phyloP scores from a whole-genome alignment of 768 basidiomycete genomes.

The Solioccasus polychromus region DNA sequence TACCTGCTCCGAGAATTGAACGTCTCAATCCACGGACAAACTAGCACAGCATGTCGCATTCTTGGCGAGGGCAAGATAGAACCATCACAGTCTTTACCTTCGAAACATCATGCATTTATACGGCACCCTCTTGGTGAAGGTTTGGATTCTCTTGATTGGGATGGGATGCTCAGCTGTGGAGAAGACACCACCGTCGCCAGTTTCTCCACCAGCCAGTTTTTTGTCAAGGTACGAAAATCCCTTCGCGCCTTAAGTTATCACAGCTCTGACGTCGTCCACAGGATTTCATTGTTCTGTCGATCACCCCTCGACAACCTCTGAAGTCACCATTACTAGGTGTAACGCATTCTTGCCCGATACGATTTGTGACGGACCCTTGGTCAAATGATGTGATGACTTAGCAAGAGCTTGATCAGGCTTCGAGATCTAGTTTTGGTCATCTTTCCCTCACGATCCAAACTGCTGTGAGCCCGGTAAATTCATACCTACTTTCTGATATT shows the following conservation, averaged over 20 bases:
- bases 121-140: slow-evolving; percentile 19
- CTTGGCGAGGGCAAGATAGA: slow-evolving; percentile 50
- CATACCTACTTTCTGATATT: background rate
- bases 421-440: background rate
- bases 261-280: slow-evolving; percentile 20
- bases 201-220: slow-evolving; percentile 45
- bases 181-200: slow-evolving; percentile 41
- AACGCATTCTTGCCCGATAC: slow-evolving; percentile 50
- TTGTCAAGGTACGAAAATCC: slow-evolving; percentile 44
- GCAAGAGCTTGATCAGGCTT: too few species aligned
- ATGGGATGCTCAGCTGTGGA: slow-evolving; percentile 45
- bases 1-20: slow-evolving; percentile 51
- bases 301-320: slow-evolving; percentile 42
- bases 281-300: slow-evolving; percentile 56
- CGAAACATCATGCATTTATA: slow-evolving; percentile 3
- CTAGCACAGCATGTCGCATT: slow-evolving; percentile 10
- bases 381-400: slow-evolving; percentile 11
- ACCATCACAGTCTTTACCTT: slow-evolving; percentile 39
- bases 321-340: slow-evolving; percentile 34
- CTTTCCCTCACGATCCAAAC: background rate
- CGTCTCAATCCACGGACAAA: slow-evolving; percentile 30
- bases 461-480: background rate
- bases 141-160: slow-evolving; percentile 56
- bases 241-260: background rate
- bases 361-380: slow-evolving; percentile 60